A percentile compares a stretch with the other conserved stretches of the same genome.
phyloP scores from a whole-genome alignment of 352 stramenopile genomes.

The Globisporangium emineosum region DNA sequence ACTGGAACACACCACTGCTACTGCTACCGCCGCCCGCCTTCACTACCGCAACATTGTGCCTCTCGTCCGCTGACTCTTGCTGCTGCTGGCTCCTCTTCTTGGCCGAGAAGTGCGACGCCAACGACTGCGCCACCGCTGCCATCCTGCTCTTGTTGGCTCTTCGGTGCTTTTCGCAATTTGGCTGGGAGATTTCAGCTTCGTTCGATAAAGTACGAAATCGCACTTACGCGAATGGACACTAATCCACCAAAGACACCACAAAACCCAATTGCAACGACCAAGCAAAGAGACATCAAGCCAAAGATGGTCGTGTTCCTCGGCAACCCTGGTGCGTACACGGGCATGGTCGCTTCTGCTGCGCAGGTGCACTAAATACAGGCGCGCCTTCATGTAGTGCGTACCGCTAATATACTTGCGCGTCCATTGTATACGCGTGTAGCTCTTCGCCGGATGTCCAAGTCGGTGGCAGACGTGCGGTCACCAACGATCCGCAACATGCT shows the following conservation, averaged over 20 bases:
- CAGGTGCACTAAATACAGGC: neutral
- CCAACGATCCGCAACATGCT: slow-evolving; percentile 49
- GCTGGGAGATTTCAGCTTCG: neutral
- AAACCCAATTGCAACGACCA: neutral
- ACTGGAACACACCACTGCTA: slow-evolving; percentile 11
- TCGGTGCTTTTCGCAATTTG: neutral
- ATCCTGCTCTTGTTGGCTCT: neutral
- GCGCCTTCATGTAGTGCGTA: neutral
- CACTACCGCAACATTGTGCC: neutral
- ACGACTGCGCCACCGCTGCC: neutral
- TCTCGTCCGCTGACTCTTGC: neutral
- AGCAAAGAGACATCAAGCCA: neutral
- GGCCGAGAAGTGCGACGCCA: slow-evolving; percentile 17
- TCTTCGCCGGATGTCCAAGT: slow-evolving; percentile 67
- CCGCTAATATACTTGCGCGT: neutral
- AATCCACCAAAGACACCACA: neutral
- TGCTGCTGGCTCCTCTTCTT: slow-evolving; percentile 16
- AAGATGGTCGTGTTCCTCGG: slow-evolving; percentile 69
- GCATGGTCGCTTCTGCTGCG: neutral
- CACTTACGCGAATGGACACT: neutral
- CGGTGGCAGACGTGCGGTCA: slow-evolving; percentile 51
- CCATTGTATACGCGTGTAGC: slow-evolving; percentile 28
- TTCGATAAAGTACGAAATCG: slow-evolving; percentile 9
- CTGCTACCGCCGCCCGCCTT: neutral
- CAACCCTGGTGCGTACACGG: slow-evolving; percentile 49